Conservation (phyloP, 1,139 yeast genomes). For the Lodderomyces orthopsilosis region DNA sequence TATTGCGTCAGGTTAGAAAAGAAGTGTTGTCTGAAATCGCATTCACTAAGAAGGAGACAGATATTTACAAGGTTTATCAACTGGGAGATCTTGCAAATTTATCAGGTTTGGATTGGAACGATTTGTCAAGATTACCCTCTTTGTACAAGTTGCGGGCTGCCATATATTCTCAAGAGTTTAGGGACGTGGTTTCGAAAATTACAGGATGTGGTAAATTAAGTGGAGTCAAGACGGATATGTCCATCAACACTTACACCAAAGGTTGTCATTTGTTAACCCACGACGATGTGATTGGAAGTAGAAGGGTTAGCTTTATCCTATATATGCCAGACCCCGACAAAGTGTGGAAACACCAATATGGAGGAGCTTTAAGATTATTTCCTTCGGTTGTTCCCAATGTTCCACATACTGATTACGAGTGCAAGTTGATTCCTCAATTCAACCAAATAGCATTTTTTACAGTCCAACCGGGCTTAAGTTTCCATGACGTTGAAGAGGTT, state of each 20-base stretch:
- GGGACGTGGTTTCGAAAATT: conserved; percentile 76
- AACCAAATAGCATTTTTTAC: conserved; percentile 95
- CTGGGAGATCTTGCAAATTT: conserved; percentile 94
- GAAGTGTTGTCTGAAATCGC: conserved; percentile 83
- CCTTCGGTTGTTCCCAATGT: conserved; percentile 88
- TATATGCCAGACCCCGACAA: conserved; percentile 92
- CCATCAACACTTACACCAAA: conserved; percentile 84
- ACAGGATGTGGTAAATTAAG: conserved; percentile 89
- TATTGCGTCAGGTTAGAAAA: conserved; percentile 73
- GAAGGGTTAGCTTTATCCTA: conserved; percentile 88
- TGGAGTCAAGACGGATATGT: conserved; percentile 87
- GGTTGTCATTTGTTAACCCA: conserved; percentile 95
- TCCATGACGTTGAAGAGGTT: conserved; percentile 98
- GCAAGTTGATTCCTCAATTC: conserved; percentile 83
- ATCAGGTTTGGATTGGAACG: conserved; percentile 78
- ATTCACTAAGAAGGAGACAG: conserved; percentile 94
- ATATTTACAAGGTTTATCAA: conserved; percentile 91
- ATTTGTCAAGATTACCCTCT: conserved; percentile 69
- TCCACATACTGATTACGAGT: conserved; percentile 73
- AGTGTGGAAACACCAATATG: conserved; percentile 82
- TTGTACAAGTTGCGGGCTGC: conserved; percentile 79
- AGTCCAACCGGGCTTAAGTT: conserved; percentile 93
- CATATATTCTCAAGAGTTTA: conserved; percentile 78
- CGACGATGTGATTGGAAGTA: conserved; percentile 95
- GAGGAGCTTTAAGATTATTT: conserved; percentile 87